Evolutionary conservation across 1,139 yeast species (phyloP).

Genomic region (Taphrina communis): DNA sequence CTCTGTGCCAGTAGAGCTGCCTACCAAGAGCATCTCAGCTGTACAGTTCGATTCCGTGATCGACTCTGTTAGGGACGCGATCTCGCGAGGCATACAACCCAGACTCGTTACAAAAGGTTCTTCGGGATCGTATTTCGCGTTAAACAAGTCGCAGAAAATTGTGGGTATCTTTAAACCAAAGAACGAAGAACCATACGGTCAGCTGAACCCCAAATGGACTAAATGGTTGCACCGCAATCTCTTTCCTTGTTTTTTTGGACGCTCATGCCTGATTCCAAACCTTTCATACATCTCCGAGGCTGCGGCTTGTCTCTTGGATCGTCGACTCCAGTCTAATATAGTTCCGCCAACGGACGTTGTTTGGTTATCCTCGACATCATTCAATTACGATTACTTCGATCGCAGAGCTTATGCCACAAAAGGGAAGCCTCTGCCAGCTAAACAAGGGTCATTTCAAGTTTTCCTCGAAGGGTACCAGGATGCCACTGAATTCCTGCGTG

Average conservation of each 20-base stretch:
- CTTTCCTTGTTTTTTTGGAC: conserved; percentile 77
- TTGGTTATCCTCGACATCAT: conserved; percentile 60
- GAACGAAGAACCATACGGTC: conserved; percentile 83
- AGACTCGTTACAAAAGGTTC: conserved; percentile 67
- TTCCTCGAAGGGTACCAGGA: conserved; percentile 65
- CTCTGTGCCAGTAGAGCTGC: neutral
- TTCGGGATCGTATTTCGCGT: conserved; percentile 72
- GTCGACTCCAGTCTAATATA: conserved; percentile 62
- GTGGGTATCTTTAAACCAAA: conserved; percentile 77
- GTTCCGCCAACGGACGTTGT: conserved; percentile 73
- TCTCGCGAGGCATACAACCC: conserved; percentile 57
- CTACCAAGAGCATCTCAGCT: conserved; percentile 48
- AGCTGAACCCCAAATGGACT: conserved; percentile 78
- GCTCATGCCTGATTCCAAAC: conserved; percentile 69
- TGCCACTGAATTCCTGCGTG: conserved; percentile 65
- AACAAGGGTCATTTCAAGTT: conserved; percentile 71
- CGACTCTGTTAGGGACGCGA: conserved; percentile 55
- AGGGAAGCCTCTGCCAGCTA: conserved; percentile 54
- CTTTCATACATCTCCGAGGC: conserved; percentile 75
- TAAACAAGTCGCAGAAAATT: conserved; percentile 51
- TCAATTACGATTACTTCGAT: conserved; percentile 63
- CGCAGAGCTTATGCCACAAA: conserved; percentile 49
- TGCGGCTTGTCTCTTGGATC: conserved; percentile 70
- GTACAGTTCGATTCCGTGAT: conserved; percentile 56
- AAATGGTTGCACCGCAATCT: conserved; percentile 78